Base-by-base conservation (phyloP, 176 grass and related monocot genomes). In the Ensete glaucum region DNA sequence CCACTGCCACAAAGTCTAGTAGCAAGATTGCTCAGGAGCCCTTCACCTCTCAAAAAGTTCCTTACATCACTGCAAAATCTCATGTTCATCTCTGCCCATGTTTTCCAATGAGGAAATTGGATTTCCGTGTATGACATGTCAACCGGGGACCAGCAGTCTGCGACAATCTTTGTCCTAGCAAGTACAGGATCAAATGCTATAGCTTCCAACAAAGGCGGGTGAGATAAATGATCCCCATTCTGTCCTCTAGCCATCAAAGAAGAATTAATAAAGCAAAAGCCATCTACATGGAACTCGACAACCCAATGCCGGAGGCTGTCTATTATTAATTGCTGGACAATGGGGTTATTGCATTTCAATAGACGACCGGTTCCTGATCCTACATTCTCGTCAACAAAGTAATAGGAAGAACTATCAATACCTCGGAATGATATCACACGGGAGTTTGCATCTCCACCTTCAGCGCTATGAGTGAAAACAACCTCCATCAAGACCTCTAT, bases 231-330 rank as follows among this genome's bases (percentile, higher is more conserved):
- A 53, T 83, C 82, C 50, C 83, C 81, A 76, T 80, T 22, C 23
- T 67, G 51, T 67, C 77, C 80, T 81, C 79, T 85, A 52, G 88
- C 80, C 43, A 98, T 87, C 67, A 85, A 80, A 76, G 88, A 89
- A 23, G 90, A 92, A 87, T 98, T 93, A 34, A 98, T 77, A 34
- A 98, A 93, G 78, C 90, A 89, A 79, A 98, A 98, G 26, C 95
- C 95, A 76, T 93, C 95, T 73, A 98, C 78, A 83, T 89, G 95
- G 77, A 91, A 98, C 62, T 98, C 95, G 63, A 93, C 57, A 34
- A 89, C 88, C 95, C 95, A 98, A 86, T 91, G 85, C 15, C 83
- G 90, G 52, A 98, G 95, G 81, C 95, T 93, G 68, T 93, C 90
- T 84, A 98, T 87, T 84, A 98, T 98, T 74, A 93, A 65, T 76